Evolutionary conservation across 2,329 filamentous ascomycete genomes (phyloP).

Genomic region (Chaetomium strumarium): DNA sequence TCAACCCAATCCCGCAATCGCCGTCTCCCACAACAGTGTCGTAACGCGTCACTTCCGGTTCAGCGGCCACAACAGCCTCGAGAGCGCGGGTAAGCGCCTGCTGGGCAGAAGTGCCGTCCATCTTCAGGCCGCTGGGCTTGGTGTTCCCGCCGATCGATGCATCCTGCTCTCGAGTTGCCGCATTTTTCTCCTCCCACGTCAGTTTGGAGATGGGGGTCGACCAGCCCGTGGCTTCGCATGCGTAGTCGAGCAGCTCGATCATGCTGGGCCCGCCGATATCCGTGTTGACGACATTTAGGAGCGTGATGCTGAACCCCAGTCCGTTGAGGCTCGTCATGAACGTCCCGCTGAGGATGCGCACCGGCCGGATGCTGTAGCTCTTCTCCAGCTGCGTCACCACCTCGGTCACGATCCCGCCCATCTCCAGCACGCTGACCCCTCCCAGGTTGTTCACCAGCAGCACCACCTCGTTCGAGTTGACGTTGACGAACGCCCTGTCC

Average conservation of each 20-base stretch:
- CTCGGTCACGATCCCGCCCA: constrained; percentile 66
- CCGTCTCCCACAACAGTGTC: constrained; percentile 86
- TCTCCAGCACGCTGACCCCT: constrained; percentile 64
- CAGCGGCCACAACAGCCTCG: constrained; percentile 56
- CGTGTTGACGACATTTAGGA: constrained; percentile 58
- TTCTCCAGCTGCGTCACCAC: constrained; percentile 57
- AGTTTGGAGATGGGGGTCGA: constrained; percentile 54
- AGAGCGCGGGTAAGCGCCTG: constrained; percentile 52
- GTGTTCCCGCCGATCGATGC: constrained; percentile 28
- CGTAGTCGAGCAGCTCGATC: constrained; percentile 64
- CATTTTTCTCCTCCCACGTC: constrained; percentile 57
- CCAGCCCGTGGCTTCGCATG: constrained; percentile 66
- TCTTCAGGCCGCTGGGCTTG: constrained; percentile 43
- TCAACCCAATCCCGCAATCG: constrained; percentile 81
- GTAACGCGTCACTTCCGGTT: constrained; percentile 66
- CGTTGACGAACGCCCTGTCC: constrained; percentile 63
- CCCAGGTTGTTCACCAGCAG: constrained; percentile 72
- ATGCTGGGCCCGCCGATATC: constrained; percentile 56
- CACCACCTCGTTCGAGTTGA: constrained; percentile 59
- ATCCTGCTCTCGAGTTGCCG: constrained; percentile 39
- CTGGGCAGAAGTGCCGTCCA: constrained; percentile 47
- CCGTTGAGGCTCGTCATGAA: constrained; percentile 78
- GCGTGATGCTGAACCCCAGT: constrained; percentile 65
- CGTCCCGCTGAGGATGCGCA: constrained; percentile 60
- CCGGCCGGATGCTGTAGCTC: constrained; percentile 54